A percentile compares a stretch with the other conserved stretches of the same genome.
phyloP scores from a whole-genome alignment of 208 protist species.

The Perkinsela sp. region DNA sequence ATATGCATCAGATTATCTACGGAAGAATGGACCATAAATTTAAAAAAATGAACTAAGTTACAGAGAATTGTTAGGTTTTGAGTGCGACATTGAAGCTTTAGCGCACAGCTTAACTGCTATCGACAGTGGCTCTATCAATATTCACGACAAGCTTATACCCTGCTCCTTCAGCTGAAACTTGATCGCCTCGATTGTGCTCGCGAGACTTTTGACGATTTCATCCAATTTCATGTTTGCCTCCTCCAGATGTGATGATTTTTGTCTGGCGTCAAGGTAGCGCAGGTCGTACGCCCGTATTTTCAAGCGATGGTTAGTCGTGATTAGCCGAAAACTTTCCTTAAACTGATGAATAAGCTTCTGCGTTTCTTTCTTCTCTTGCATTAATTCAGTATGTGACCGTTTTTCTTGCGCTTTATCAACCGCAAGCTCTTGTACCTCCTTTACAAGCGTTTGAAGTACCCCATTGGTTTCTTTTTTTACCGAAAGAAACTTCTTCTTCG shows the following conservation, averaged over 20 bases:
- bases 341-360: background rate
- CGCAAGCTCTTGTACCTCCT: background rate
- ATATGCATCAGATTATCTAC: no score
- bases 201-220: background rate
- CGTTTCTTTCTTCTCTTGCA: background rate
- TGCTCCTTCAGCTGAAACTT: no score
- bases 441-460: background rate
- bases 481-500: background rate
- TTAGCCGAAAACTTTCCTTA: background rate
- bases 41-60: no score
- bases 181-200: background rate
- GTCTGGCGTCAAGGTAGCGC: background rate
- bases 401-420: background rate
- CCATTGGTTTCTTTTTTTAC: no score
- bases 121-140: no score
- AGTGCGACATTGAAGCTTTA: no score
- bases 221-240: background rate
- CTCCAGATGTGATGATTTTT: background rate
- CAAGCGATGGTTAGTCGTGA: background rate
- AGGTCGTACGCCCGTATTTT: background rate
- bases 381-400: background rate
- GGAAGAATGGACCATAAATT: no score
- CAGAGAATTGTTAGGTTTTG: no score
- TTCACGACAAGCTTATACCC: no score
- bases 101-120: no score